A percentile compares a stretch with the other conserved stretches of the same genome.
phyloP scores from a whole-genome alignment of 352 stramenopile species.

The Phytophthora fragariaefolia region DNA sequence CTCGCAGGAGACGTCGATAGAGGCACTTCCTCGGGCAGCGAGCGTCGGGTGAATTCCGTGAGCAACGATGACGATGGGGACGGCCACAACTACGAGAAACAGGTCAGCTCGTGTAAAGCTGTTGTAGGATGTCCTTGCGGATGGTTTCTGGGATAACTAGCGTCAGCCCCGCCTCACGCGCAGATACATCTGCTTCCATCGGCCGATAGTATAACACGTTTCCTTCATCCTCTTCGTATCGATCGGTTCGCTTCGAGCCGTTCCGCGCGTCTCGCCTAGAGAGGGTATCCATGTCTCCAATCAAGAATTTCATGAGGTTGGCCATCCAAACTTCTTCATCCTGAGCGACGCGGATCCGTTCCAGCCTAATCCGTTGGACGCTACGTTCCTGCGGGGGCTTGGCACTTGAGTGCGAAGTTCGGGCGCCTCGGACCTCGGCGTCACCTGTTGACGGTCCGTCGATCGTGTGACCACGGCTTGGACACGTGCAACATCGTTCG shows the following conservation, averaged over 20 bases:
- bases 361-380: not conserved
- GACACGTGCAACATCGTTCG: not conserved
- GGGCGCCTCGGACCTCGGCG: too few relatives aligned
- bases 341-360: not conserved
- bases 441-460: too few relatives aligned
- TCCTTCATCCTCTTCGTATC: constrained; percentile 5
- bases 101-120: constrained; percentile 10
- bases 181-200: too few relatives aligned
- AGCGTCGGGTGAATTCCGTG: not conserved
- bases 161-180: not conserved
- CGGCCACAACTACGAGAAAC: not conserved
- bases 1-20: not conserved
- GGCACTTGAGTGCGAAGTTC: too few relatives aligned
- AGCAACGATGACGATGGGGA: not conserved
- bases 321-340: constrained; percentile 12
- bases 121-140: constrained; percentile 2
- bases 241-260: not conserved
- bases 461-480: not conserved
- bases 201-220: too few relatives aligned
- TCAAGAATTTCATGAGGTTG: not conserved
- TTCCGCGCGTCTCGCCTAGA: not conserved
- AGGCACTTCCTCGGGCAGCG: not conserved
- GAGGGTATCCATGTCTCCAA: not conserved
- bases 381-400: not conserved
- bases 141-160: not conserved